Conservation (phyloP, 2,329 filamentous ascomycete species). For the Byssoonygena ceratinophila region DNA sequence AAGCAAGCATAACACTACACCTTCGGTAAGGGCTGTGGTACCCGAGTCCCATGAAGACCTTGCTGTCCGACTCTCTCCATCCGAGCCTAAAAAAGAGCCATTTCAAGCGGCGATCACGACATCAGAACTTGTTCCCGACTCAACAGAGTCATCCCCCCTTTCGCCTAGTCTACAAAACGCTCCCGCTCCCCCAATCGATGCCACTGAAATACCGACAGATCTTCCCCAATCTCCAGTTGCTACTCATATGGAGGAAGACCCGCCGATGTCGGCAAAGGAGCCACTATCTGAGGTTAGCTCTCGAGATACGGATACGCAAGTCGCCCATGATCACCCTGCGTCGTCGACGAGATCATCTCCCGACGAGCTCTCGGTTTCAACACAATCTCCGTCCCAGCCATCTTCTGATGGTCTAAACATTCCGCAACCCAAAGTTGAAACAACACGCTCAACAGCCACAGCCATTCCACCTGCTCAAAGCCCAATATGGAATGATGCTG, state of each 20-base stretch:
- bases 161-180: neutral
- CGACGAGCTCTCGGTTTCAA: neutral
- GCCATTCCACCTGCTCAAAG: conserved; percentile 9
- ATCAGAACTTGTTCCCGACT: neutral
- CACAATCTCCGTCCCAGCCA: neutral
- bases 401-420: conserved; percentile 4
- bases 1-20: neutral
- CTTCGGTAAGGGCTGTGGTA: conserved; percentile 6
- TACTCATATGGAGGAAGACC: neutral
- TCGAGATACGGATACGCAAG: neutral
- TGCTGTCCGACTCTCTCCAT: neutral
- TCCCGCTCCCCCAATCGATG: neutral
- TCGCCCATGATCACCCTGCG: neutral
- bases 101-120: neutral
- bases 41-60: conserved; percentile 1
- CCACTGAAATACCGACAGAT: neutral
- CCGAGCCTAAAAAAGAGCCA: conserved; percentile 3
- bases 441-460: neutral
- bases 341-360: neutral
- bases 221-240: neutral
- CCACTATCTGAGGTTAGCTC: neutral
- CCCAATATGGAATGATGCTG: conserved; percentile 75
- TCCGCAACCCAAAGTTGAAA: conserved; percentile 1
- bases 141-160: neutral
- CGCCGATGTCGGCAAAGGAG: neutral